Evolutionary conservation across 2,329 filamentous ascomycete genomes (phyloP).

Genomic region (Aureobasidium melanogenum): DNA sequence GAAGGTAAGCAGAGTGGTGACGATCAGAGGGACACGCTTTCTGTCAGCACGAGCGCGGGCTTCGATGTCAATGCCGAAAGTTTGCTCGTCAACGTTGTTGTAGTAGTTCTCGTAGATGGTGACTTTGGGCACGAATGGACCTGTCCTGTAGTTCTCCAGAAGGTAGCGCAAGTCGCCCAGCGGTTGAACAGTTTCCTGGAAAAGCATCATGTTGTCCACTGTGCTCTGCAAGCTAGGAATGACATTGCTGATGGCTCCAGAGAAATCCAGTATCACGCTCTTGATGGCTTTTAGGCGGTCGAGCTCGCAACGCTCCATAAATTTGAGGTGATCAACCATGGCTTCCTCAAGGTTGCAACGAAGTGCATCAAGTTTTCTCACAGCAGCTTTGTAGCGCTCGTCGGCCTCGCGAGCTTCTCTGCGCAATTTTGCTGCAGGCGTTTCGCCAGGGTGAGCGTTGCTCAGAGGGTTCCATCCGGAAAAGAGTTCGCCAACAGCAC

Average conservation of each 20-base stretch:
- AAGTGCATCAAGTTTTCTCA: constrained; percentile 79
- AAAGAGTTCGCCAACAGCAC: constrained; percentile 79
- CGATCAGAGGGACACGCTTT: constrained; percentile 86
- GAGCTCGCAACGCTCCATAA: constrained; percentile 93
- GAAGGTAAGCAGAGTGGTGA: constrained; percentile 90
- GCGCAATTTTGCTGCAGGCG: constrained; percentile 73
- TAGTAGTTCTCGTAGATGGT: constrained; percentile 98
- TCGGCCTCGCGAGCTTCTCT: constrained; percentile 85
- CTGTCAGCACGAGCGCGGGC: constrained; percentile 85
- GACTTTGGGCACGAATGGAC: constrained; percentile 82
- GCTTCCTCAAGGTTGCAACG: constrained; percentile 93
- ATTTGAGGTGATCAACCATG: constrained; percentile 84
- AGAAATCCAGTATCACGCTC: constrained; percentile 94
- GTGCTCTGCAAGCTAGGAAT: constrained; percentile 93
- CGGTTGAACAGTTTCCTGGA: constrained; percentile 97
- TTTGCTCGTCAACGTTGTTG: constrained; percentile 94
- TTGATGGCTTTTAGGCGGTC: constrained; percentile 97
- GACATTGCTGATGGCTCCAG: constrained; percentile 92
- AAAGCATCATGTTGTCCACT: constrained; percentile 97
- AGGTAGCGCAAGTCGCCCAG: constrained; percentile 83
- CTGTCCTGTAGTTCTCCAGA: constrained; percentile 93
- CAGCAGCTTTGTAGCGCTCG: constrained; percentile 81
- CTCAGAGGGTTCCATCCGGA: constrained; percentile 89
- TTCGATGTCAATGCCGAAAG: constrained; percentile 96
- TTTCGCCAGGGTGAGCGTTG: constrained; percentile 87